phyloP scores from a whole-genome alignment of 345 rosid genomes.

The Linum trigynum region DNA sequence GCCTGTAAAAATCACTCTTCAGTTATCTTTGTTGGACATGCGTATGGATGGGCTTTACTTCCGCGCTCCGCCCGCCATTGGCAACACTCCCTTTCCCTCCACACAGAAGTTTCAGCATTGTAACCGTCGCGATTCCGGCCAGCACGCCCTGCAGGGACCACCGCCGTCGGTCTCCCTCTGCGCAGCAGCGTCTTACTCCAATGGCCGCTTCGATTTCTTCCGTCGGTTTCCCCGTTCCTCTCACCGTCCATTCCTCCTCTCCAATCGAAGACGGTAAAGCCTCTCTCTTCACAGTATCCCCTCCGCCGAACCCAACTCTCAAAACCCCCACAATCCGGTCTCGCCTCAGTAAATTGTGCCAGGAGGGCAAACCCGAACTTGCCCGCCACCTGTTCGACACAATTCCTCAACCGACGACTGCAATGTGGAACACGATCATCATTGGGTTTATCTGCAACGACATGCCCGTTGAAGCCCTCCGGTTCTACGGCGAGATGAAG shows the following conservation, averaged over 20 bases:
- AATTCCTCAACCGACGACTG: constrained; percentile 64
- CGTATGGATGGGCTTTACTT: neutral
- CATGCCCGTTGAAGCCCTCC: constrained; percentile 62
- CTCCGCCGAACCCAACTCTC: constrained; percentile 29
- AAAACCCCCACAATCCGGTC: constrained; percentile 70
- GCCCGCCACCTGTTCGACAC: constrained; percentile 83
- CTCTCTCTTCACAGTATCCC: constrained; percentile 21
- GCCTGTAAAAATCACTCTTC: too few species aligned
- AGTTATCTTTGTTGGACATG: too few species aligned
- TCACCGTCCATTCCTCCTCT: neutral
- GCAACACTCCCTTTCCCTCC: neutral
- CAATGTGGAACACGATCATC: constrained; percentile 79
- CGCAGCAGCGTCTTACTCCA: too few species aligned
- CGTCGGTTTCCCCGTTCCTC: neutral
- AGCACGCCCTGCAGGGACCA: neutral
- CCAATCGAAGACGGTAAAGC: neutral
- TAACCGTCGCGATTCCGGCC: neutral
- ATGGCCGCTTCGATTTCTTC: neutral
- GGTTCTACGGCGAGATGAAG: constrained; percentile 60
- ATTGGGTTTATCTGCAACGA: constrained; percentile 78
- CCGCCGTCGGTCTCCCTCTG: neutral
- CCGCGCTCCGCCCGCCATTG: neutral
- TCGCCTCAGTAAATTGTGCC: constrained; percentile 69
- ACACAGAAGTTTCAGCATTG: neutral
- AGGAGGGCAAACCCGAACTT: constrained; percentile 60